Base-by-base conservation (phyloP, 768 basidiomycete genomes). In the Mycena vulgaris region DNA sequence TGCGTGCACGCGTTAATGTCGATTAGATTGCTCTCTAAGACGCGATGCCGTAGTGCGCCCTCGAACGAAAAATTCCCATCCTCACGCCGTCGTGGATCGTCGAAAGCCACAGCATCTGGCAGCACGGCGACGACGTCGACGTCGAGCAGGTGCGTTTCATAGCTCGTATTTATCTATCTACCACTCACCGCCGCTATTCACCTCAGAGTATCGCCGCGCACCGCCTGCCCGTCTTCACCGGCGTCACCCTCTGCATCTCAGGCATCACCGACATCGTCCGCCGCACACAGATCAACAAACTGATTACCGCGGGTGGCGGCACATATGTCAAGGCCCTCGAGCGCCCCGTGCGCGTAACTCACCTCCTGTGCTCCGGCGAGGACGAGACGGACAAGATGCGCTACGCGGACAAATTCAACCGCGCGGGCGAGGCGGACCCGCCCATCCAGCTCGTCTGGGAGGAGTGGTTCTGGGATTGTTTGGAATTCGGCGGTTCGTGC, bases 271-370 rank as follows among this genome's bases (percentile, higher is more conserved):
- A n/a, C n/a, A n/a, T n/a, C n/a, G n/a, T n/a, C n/a, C n/a, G n/a
- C n/a, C n/a, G n/a, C n/a, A n/a, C n/a, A n/a, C n/a, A n/a, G n/a
- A n/a, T n/a, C n/a, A n/a, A n/a, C n/a, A n/a, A n/a, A n/a, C n/a
- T n/a, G n/a, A n/a, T n/a, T n/a, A n/a, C n/a, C n/a, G n/a, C n/a
- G n/a, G n/a, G n/a, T n/a, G n/a, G n/a, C n/a, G n/a, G n/a, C n/a
- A n/a, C n/a, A n/a, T n/a, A n/a, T n/a, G n/a, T n/a, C n/a, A 92
- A 92, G 81, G 88, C 89, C 66, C 85, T 98, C 23, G 92, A 95
- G 75, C 88, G 93, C 3, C 93, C 93, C 1, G 89, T 93, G 39
- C 87, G 84, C 60, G 93, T 95, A 37, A 97, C 96, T 0, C 96
- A 98, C 80, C 84, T 98, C 2, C 82, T 98, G 9, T 95, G 94